Percentiles rank a stretch among this genome's conserved stretches.
Conservation (phyloP, 1,284 basidiomycete species). For the Mrakiaceae sp. region DNA sequence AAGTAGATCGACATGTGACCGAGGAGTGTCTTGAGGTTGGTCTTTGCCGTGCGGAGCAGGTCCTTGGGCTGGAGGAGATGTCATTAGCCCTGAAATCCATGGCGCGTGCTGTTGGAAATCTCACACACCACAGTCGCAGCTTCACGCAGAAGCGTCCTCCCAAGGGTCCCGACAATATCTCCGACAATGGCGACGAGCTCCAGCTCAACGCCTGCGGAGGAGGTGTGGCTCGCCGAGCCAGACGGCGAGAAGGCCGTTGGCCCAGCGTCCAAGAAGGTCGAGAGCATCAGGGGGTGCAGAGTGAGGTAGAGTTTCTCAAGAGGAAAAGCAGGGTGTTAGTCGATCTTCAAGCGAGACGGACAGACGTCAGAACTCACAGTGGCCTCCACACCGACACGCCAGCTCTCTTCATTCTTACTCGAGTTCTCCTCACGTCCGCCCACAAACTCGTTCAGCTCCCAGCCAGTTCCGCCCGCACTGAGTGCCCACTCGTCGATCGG, state of each 20-base stretch:
- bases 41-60: constrained; percentile 14
- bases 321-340: constrained; percentile 4
- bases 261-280: constrained; percentile 73
- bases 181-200: constrained; percentile 51
- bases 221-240: constrained; percentile 14
- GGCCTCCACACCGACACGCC: not conserved
- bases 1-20: constrained; percentile 70
- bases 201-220: constrained; percentile 39
- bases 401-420: too few relatives aligned
- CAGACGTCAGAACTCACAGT: not conserved
- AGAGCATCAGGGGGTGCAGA: constrained; percentile 61
- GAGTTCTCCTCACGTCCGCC: not conserved
- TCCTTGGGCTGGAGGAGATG: not conserved
- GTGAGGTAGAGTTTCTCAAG: constrained; percentile 36
- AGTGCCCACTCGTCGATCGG: constrained; percentile 1
- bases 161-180: constrained; percentile 55
- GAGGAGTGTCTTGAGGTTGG: constrained; percentile 46
- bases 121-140: constrained; percentile 1
- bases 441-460: not conserved
- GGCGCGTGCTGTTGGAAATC: too few relatives aligned
- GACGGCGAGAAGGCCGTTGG: constrained; percentile 62
- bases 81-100: too few relatives aligned
- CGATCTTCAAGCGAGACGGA: not conserved
- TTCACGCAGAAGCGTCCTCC: constrained; percentile 41
- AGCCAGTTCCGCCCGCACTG: not conserved